Percentiles rank a stretch among this genome's conserved stretches.
Conservation (phyloP, 163 green algal species). For the Chlorella variabilis region DNA sequence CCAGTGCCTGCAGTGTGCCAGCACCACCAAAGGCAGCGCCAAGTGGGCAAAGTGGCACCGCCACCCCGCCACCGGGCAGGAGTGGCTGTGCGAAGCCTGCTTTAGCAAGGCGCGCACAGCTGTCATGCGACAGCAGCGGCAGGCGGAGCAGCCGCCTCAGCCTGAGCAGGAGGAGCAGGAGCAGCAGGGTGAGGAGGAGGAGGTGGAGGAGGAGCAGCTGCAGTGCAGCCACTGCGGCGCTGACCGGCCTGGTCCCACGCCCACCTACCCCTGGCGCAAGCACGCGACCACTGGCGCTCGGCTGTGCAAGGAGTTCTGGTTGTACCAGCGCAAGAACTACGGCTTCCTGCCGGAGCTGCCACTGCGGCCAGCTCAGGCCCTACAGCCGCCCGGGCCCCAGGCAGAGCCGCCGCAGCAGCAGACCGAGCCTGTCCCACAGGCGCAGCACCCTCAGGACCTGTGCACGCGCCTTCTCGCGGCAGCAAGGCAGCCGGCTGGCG, state of each 20-base stretch:
- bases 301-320: background rate
- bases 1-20: slow-evolving; percentile 1
- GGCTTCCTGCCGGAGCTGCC: background rate
- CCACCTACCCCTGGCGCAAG: background rate
- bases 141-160: background rate
- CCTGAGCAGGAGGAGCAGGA: background rate
- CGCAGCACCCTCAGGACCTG: too few relatives aligned
- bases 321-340: background rate
- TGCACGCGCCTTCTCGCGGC: too few relatives aligned
- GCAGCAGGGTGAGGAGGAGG: too few relatives aligned
- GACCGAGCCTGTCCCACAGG: too few relatives aligned
- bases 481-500: too few relatives aligned
- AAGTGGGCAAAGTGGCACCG: too few relatives aligned
- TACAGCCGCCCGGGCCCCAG: background rate
- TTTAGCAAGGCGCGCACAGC: background rate
- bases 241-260: background rate
- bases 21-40: background rate
- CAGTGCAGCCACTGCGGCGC: background rate
- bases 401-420: too few relatives aligned
- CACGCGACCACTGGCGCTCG: background rate
- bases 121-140: background rate
- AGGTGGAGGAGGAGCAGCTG: background rate
- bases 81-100: too few relatives aligned
- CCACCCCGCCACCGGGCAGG: background rate
- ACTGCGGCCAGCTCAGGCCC: background rate